phyloP scores from a whole-genome alignment of 129 eudicot species.

The Dittrichia graveolens region DNA sequence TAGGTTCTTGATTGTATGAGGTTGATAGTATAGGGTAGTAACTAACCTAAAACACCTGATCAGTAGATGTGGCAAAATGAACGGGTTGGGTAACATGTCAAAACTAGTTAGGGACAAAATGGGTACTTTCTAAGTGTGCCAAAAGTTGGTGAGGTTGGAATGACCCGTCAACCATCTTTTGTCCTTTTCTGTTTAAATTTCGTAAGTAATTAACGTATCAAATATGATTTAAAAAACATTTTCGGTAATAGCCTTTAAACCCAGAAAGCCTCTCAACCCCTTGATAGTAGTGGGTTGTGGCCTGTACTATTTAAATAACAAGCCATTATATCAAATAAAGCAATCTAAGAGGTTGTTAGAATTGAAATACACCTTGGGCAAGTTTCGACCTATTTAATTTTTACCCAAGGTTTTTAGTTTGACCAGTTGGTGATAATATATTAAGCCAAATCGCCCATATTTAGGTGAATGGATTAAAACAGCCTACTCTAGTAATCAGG shows the following conservation, averaged over 20 bases:
- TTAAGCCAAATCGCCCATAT: background rate
- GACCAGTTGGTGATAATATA: conserved; percentile 6
- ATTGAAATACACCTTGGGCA: background rate
- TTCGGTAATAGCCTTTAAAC: no score
- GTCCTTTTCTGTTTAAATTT: background rate
- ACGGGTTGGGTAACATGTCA: conserved; percentile 9
- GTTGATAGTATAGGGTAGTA: no score
- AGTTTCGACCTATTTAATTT: background rate
- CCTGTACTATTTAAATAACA: background rate
- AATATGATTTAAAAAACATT: background rate
- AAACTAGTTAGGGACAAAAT: conserved; percentile 1
- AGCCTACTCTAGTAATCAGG: no score
- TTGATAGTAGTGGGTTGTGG: no score
- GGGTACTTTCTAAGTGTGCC: background rate
- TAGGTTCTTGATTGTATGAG: conserved; percentile 17
- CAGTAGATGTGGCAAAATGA: conserved; percentile 3
- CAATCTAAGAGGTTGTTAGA: background rate
- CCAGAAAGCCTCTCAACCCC: no score
- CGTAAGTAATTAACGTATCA: background rate
- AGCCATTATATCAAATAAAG: background rate
- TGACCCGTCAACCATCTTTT: background rate
- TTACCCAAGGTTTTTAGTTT: background rate
- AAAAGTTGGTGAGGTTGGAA: background rate
- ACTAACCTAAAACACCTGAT: no score
- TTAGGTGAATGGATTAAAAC: background rate